These are phyloP conservation scores for Paecilomyces niveus DNA, from an alignment of 2,329 filamentous ascomycete genomes.

Conservation along the genomic window DNA sequence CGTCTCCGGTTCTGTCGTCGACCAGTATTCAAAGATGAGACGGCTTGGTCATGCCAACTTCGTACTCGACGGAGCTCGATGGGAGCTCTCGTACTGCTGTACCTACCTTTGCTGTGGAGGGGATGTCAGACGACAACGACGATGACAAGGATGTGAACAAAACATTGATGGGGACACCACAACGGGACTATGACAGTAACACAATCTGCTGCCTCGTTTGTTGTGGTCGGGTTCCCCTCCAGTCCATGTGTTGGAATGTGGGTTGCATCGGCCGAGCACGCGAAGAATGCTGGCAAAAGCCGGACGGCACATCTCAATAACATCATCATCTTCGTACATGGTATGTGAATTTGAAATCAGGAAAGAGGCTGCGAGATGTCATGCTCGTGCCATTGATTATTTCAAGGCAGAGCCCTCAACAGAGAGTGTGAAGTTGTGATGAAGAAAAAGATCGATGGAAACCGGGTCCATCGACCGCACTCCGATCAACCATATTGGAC, in stretches of 20 bases:
- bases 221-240: conserved; percentile 16
- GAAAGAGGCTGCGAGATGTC: neutral
- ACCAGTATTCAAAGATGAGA: neutral
- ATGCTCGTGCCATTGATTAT: neutral
- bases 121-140: neutral
- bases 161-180: neutral
- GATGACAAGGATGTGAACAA: neutral
- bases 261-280: conserved; percentile 17
- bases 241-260: conserved; percentile 17
- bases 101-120: conserved; percentile 1
- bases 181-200: neutral
- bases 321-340: neutral
- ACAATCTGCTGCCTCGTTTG: conserved; percentile 15
- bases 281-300: conserved; percentile 23
- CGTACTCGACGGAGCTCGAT: conserved; percentile 3
- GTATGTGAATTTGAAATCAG: neutral
- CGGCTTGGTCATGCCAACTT: conserved; percentile 2
- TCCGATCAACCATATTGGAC: neutral
- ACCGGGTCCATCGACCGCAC: neutral
- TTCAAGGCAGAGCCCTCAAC: neutral
- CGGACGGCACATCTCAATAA: neutral
- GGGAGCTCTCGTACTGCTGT: neutral
- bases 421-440: neutral
- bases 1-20: neutral
- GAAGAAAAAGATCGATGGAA: neutral